Percentiles rank a stretch among this genome's conserved stretches.
Evolutionary conservation across 2,329 filamentous ascomycete species (phyloP).

Genomic region (Cladosporium sp.): DNA sequence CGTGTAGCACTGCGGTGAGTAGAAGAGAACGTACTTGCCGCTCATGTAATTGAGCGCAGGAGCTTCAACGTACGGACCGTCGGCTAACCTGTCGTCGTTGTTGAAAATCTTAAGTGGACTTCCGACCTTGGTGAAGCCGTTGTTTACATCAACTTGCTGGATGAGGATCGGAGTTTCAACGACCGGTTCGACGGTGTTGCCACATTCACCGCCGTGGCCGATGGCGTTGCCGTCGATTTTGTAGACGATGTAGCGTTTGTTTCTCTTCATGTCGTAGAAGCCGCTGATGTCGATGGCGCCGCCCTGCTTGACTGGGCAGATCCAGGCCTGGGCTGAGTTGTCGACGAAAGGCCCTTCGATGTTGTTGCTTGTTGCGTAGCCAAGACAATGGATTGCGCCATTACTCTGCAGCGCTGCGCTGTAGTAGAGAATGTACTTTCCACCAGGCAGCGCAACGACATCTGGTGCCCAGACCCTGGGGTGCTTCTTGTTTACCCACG

Average conservation of each 20-base stretch:
- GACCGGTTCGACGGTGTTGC: constrained; percentile 31
- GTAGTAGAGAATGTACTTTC: constrained; percentile 36
- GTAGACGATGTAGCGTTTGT: constrained; percentile 33
- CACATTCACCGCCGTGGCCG: constrained; percentile 32
- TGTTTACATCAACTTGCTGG: constrained; percentile 30
- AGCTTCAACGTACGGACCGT: constrained; percentile 39
- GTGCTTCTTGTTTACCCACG: constrained; percentile 53
- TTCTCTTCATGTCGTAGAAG: constrained; percentile 27
- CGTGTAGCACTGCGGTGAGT: constrained; percentile 35
- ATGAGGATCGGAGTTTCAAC: constrained; percentile 35
- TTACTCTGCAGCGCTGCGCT: constrained; percentile 26
- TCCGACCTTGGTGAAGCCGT: constrained; percentile 33
- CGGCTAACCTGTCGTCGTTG: constrained; percentile 27
- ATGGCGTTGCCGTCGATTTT: constrained; percentile 38
- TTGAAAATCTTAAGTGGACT: constrained; percentile 29
- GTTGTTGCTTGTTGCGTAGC: constrained; percentile 30
- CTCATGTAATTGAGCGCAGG: constrained; percentile 32
- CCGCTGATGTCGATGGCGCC: constrained; percentile 36
- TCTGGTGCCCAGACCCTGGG: constrained; percentile 62
- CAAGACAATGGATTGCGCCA: constrained; percentile 32
- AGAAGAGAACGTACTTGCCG: constrained; percentile 38
- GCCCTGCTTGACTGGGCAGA: constrained; percentile 31
- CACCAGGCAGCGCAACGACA: constrained; percentile 48
- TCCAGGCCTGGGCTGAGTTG: constrained; percentile 29
- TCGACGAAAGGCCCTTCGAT: constrained; percentile 36